Percentiles rank a stretch among this genome's conserved stretches.
Conservation (phyloP, 2,329 filamentous ascomycete genomes). For the Alternaria novae-zelandiae region DNA sequence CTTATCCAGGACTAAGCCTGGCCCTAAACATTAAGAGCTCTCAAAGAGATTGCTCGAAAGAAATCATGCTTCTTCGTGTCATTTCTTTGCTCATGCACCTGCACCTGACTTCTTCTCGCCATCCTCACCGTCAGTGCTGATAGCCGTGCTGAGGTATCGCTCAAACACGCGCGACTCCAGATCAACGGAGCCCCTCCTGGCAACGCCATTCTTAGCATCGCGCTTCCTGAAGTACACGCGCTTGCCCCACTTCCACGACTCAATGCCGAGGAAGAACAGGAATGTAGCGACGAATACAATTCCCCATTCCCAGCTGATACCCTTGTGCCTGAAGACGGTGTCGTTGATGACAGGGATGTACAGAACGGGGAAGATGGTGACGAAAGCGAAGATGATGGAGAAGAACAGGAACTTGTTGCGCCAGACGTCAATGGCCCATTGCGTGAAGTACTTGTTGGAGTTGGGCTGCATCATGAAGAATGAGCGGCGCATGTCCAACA, state of each 20-base stretch:
- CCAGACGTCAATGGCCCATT: conserved; percentile 73
- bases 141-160: conserved; percentile 41
- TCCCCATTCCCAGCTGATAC: conserved; percentile 73
- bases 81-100: background rate
- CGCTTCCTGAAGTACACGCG: conserved; percentile 49
- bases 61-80: background rate
- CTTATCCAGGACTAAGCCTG: conserved; percentile 3
- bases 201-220: conserved; percentile 26
- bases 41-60: background rate
- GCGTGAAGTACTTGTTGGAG: conserved; percentile 60
- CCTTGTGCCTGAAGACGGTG: conserved; percentile 68
- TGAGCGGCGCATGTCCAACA: conserved; percentile 69
- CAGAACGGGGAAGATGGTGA: conserved; percentile 41
- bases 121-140: conserved; percentile 36
- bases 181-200: conserved; percentile 37
- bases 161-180: conserved; percentile 41
- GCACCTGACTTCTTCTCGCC: conserved; percentile 34
- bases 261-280: conserved; percentile 69
- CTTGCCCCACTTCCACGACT: conserved; percentile 72
- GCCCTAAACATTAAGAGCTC: conserved; percentile 1
- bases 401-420: conserved; percentile 69
- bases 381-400: conserved; percentile 46
- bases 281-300: conserved; percentile 68
- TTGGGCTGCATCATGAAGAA: conserved; percentile 77
- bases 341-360: conserved; percentile 74